Base-by-base conservation (phyloP, 2,329 filamentous ascomycete species). In the Aspergillus transmontanensis region DNA sequence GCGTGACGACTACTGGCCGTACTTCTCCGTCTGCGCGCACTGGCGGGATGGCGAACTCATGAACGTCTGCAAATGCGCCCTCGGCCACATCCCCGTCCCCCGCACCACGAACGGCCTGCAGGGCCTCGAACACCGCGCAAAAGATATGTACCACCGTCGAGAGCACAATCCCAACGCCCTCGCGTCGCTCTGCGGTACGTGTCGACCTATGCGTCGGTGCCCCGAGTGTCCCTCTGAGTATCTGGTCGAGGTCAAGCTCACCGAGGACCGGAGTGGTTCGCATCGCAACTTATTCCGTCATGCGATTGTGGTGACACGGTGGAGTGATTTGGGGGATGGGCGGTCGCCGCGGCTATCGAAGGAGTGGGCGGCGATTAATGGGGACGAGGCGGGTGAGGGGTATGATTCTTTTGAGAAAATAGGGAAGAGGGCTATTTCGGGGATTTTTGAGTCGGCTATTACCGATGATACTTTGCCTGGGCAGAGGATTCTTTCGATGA, bases 141-240 rank as follows among this genome's bases (percentile, higher is more conserved):
- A 80, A 59, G 74, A 80, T 68, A 16, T 66, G 23, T 59, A 67
- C 46, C 71, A 64, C 53, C 71, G 68, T 10, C 70, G 63, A 19
- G 45, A 53, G 6, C 73, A 72, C 58, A 72, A 75, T 67, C 75
- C 72, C 41, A 80, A 82, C 59, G 81, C 87, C 45, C 78, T 85
- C 12, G 66, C 72, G 26, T 79, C 75, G 1, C 77, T 86, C 7
- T 89, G 87, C 70, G 79, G 80, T 1, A 75, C 80, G 19, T 89
- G 87, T 71, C 78, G 83, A 9, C 86, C 86, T 3, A 87, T 87
- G 79, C 80, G 87, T 4, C 78, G 87, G 36, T 89, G 87, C 72
- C 85, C 86, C 0, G 82, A 86, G 59, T 89, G 87, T 72, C 86
- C 87, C 1, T 85, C 85, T 0, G 87, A 89, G 69, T 89, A 89